These are phyloP conservation scores for Metschnikowia amazonensis DNA, from an alignment of 805 yeast species.

Conservation along the genomic window DNA sequence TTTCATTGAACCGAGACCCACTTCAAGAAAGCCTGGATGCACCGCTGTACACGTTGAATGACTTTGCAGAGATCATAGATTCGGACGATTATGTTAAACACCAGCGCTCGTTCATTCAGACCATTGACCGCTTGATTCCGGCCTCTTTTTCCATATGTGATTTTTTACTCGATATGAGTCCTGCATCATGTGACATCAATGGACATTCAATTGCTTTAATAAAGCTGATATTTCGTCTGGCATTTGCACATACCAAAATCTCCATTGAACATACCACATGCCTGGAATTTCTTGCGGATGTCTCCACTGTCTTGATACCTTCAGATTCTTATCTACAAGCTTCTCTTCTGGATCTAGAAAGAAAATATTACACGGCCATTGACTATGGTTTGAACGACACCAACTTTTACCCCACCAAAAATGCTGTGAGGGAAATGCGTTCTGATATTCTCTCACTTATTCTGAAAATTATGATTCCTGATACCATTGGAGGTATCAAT, in stretches of 20 bases:
- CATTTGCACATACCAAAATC: constrained; percentile 15
- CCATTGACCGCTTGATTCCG: constrained; percentile 47
- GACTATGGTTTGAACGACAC: constrained; percentile 19
- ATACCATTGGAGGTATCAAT: constrained; percentile 28
- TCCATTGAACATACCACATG: constrained; percentile 19
- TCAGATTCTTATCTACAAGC: constrained; percentile 25
- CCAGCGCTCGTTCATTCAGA: constrained; percentile 66
- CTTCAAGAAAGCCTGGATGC: constrained; percentile 22
- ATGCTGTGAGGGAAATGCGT: constrained; percentile 30
- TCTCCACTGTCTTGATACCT: constrained; percentile 33
- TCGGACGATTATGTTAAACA: constrained; percentile 55
- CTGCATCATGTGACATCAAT: constrained; percentile 6
- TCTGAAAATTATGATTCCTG: constrained; percentile 24
- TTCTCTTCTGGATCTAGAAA: constrained; percentile 27
- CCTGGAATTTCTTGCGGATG: constrained; percentile 23
- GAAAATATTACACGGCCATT: constrained; percentile 28
- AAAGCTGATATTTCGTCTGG: constrained; percentile 27
- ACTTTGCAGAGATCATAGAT: constrained; percentile 49
- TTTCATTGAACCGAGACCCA: constrained; percentile 16
- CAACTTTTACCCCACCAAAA: constrained; percentile 24
- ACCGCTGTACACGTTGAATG: constrained; percentile 37
- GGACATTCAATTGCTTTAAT: constrained; percentile 26
- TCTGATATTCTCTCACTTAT: constrained; percentile 27
- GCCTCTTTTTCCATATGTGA: constrained; percentile 33
- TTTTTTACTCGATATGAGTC: constrained; percentile 23